Evolutionary conservation across 2,329 filamentous ascomycete species (phyloP), one percentile per base, ranked within the genome.

Genomic region (Aspergillus texensis): DNA sequence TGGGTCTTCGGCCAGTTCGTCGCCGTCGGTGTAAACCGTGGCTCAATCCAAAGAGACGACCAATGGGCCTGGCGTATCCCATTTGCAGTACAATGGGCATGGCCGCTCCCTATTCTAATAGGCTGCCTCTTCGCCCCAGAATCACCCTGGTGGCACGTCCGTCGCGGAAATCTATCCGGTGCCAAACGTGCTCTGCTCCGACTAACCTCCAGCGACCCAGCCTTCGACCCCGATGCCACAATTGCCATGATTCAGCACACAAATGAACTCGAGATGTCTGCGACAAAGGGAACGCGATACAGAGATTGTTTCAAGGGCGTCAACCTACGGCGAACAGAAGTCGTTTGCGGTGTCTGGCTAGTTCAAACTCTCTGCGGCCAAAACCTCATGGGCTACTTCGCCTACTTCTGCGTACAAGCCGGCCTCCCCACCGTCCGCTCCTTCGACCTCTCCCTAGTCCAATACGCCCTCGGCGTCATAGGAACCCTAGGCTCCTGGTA

Each of bases 241-340:
- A 83, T 96, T 53, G 89, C 90, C 71, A 94, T 95, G 91, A 96
- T 96, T 89, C 86, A 92, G 1, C 91, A 94, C 74, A 96, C 92
- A 0, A 93, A 90, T 2, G 89, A 90, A 0, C 81, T 95, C 6
- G 92, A 96, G 75, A 85, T 91, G 74, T 80, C 86, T 75, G 89
- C 92, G 54, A 91, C 91, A 4, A 80, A 81, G 5, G 91, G 91
- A 36, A 86, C 90, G 3, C 87, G 83, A 50, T 96, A 94, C 78
- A 79, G 84, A 71, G 92, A 96, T 76, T 96, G 92, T 80, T 95
- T 96, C 84, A 88, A 85, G 74, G 91, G 92, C 12, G 84, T 86
- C n/a, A 89, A 96, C 72, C 81, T 89, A 54, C 89, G 92, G 59
- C 86, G 92, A 32, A 95, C 92, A 3, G 92, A 91, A 73, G 86